Evolutionary conservation across 306 rosid species (phyloP).

Genomic region (Cicer judaicum): DNA sequence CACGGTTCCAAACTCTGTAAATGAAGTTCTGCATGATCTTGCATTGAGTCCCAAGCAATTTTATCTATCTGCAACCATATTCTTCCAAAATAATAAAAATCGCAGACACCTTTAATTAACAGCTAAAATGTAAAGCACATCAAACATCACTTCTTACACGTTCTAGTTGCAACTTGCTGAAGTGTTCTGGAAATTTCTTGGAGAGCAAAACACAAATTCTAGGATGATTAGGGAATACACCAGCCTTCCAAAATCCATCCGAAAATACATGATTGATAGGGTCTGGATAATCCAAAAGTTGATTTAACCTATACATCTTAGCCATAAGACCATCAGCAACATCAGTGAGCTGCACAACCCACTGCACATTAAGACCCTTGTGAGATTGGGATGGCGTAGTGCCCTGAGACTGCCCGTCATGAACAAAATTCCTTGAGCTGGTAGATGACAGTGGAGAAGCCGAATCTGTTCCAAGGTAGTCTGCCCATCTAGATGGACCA

Average conservation of each 20-base stretch:
- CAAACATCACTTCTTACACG: conserved; percentile 73
- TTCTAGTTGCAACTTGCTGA: conserved; percentile 92
- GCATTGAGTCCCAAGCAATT: conserved; percentile 84
- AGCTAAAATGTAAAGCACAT: conserved; percentile 41
- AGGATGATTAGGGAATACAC: conserved; percentile 87
- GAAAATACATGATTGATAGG: conserved; percentile 78
- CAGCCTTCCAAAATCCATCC: conserved; percentile 92
- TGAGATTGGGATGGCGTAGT: conserved; percentile 68
- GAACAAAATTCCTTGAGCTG: conserved; percentile 65
- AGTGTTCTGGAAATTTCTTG: conserved; percentile 97
- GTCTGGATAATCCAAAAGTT: conserved; percentile 95
- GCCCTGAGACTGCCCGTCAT: conserved; percentile 72
- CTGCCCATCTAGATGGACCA: conserved; percentile 93
- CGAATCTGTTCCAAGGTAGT: conserved; percentile 76
- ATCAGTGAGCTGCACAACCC: conserved; percentile 87
- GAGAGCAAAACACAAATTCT: conserved; percentile 83
- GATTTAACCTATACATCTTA: conserved; percentile 93
- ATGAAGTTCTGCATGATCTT: conserved; percentile 89
- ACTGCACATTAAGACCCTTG: conserved; percentile 86
- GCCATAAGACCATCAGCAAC: conserved; percentile 99
- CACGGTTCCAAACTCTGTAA: conserved; percentile 94
- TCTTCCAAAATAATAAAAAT: conserved; percentile 43
- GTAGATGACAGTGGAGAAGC: conserved; percentile 68
- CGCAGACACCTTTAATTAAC: conserved; percentile 30
- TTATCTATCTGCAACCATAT: conserved; percentile 82